phyloP scores from a whole-genome alignment of 108 stramenopile genomes.

The Cylindrotheca fusiformis region DNA sequence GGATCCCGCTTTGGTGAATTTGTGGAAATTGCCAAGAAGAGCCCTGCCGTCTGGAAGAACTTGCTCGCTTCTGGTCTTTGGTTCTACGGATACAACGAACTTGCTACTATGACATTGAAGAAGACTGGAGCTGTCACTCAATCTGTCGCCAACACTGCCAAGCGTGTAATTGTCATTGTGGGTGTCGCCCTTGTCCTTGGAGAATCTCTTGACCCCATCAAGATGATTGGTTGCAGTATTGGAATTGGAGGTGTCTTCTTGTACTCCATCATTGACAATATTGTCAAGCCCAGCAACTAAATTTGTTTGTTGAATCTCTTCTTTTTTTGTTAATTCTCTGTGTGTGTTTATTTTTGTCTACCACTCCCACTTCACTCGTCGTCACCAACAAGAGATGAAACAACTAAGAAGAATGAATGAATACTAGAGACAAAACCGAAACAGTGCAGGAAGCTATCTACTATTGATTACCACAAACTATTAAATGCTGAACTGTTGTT shows the following conservation, averaged over 20 bases:
- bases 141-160: conserved; percentile 94
- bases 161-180: conserved; percentile 93
- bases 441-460: too few species aligned
- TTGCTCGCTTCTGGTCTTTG: conserved; percentile 87
- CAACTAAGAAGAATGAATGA: too few species aligned
- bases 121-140: conserved; percentile 94
- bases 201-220: conserved; percentile 83
- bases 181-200: conserved; percentile 88
- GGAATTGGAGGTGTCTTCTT: conserved; percentile 93
- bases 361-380: neutral
- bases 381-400: too few species aligned
- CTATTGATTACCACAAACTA: too few species aligned
- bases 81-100: conserved; percentile 96
- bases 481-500: too few species aligned
- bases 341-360: neutral
- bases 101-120: conserved; percentile 92
- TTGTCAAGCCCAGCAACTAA: conserved; percentile 40
- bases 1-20: conserved; percentile 81
- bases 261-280: conserved; percentile 77
- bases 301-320: neutral
- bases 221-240: conserved; percentile 88
- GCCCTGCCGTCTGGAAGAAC: conserved; percentile 75
- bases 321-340: neutral
- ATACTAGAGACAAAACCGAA: too few species aligned
- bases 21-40: conserved; percentile 73